Conservation (phyloP, 164 flowering plant species). For the Stephania japonica region DNA sequence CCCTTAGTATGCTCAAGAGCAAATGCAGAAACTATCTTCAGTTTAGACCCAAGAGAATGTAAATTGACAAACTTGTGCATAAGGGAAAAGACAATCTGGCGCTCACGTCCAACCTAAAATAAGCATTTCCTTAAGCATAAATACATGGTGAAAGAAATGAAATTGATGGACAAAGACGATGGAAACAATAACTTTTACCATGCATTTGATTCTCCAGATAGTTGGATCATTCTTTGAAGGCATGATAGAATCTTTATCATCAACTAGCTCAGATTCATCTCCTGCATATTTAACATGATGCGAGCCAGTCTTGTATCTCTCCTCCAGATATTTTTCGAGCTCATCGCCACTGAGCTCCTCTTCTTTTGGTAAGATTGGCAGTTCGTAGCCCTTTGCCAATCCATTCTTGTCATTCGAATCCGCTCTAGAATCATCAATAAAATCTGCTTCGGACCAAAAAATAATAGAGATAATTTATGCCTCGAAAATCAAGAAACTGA, state of each 20-base stretch:
- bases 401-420: slow-evolving; percentile 27
- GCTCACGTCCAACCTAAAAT: slow-evolving; percentile 83
- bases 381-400: slow-evolving; percentile 23
- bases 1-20: slow-evolving; percentile 76
- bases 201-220: slow-evolving; percentile 80
- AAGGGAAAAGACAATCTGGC: slow-evolving; percentile 66
- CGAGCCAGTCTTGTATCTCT: slow-evolving; percentile 46
- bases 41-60: slow-evolving; percentile 45
- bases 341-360: slow-evolving; percentile 70
- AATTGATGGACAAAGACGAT: not conserved
- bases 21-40: slow-evolving; percentile 74
- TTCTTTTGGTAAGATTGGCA: slow-evolving; percentile 59
- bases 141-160: not conserved
- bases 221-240: slow-evolving; percentile 44
- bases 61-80: slow-evolving; percentile 85
- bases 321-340: slow-evolving; percentile 54
- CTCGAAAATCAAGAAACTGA: not conserved
- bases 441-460: slow-evolving; percentile 29
- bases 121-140: not conserved
- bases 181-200: slow-evolving; percentile 31
- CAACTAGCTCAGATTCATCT: slow-evolving; percentile 30
- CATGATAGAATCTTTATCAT: slow-evolving; percentile 20
- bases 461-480: not conserved
- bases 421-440: slow-evolving; percentile 27
- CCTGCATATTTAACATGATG: slow-evolving; percentile 44